Conservation (phyloP, 1,284 basidiomycete genomes). For the Malassezia caprae region DNA sequence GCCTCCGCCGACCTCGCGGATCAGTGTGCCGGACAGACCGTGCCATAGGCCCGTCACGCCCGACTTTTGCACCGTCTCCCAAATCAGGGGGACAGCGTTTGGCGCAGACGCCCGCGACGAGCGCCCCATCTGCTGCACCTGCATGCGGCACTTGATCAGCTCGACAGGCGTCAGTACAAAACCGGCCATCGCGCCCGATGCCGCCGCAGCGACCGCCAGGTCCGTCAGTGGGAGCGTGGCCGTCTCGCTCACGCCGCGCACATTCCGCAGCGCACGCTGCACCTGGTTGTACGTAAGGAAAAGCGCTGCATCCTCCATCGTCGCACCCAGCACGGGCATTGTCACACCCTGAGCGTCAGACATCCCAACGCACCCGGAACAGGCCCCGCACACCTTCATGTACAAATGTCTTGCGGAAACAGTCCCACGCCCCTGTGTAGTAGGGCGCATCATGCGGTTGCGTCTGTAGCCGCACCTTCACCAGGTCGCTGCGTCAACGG, state of each 20-base stretch:
- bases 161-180: slow-evolving; percentile 83
- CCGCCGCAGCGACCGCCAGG: slow-evolving; percentile 64
- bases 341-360: slow-evolving; percentile 61
- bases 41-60: slow-evolving; percentile 73
- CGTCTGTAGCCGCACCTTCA: slow-evolving; percentile 46
- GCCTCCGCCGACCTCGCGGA: slow-evolving; percentile 76
- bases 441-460: slow-evolving; percentile 32
- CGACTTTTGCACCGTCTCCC: slow-evolving; percentile 57
- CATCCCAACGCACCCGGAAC: slow-evolving; percentile 22
- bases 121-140: slow-evolving; percentile 69
- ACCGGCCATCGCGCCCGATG: slow-evolving; percentile 69
- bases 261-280: slow-evolving; percentile 57
- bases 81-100: slow-evolving; percentile 57
- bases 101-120: background rate
- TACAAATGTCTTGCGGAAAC: slow-evolving; percentile 35
- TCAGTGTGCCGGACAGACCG: slow-evolving; percentile 66
- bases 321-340: slow-evolving; percentile 78
- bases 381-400: slow-evolving; percentile 41
- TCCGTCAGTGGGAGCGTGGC: slow-evolving; percentile 54
- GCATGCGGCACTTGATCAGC: slow-evolving; percentile 88
- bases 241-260: slow-evolving; percentile 23
- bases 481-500: slow-evolving; percentile 25
- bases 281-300: slow-evolving; percentile 79
- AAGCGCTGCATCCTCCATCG: slow-evolving; percentile 75
- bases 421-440: slow-evolving; percentile 36